Base-by-base conservation (phyloP, 2,329 filamentous ascomycete genomes). In the Thelonectria discophora region DNA sequence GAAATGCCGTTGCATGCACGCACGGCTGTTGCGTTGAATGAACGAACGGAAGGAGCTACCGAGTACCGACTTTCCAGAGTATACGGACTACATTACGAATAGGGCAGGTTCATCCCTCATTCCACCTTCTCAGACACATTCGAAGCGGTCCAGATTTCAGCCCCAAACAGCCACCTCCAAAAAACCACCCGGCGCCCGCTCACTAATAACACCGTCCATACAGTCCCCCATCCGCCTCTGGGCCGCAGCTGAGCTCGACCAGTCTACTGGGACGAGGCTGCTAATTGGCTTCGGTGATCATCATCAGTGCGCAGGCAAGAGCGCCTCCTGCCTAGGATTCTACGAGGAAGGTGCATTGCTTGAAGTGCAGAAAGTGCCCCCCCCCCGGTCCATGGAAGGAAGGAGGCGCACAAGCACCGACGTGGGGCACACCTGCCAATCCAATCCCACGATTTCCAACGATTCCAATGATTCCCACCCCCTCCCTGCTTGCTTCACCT, bases 111-210 rank as follows among this genome's bases (percentile, higher is more conserved):
- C 42, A 21, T 24, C n/a, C n/a, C n/a, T 24, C 21, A 24, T 24
- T 24, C 21, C 21, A 24, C 21, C 21, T 30, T 30, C 27, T 8
- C 4, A 30, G 27, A 8, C 27, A 30, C 5, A 2, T 7, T 30
- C 27, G 27, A 30, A 30, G 15, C 20, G 15, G 45, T 47, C 45
- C 45, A 47, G 45, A 47, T 47, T 21, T n/a, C 45, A 47, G 45
- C 45, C 45, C 20, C 45, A 13, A 27, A 47, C 15, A 47, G 45
- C 45, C 45, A 47, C 20, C 34, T 15, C 34, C 34, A 45, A 8
- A 10, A 45, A 45, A 21, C 42, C 42, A 13, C 34, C 34, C 15
- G 34, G 32, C 8, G 32, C 32, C 10, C 32, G 32, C 32, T 34
- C 32, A 34, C 32, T 34, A 34, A 30, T 34, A 34, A 30, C 27